phyloP scores from a whole-genome alignment of 768 basidiomycete genomes.

The Serendipita vermifera region DNA sequence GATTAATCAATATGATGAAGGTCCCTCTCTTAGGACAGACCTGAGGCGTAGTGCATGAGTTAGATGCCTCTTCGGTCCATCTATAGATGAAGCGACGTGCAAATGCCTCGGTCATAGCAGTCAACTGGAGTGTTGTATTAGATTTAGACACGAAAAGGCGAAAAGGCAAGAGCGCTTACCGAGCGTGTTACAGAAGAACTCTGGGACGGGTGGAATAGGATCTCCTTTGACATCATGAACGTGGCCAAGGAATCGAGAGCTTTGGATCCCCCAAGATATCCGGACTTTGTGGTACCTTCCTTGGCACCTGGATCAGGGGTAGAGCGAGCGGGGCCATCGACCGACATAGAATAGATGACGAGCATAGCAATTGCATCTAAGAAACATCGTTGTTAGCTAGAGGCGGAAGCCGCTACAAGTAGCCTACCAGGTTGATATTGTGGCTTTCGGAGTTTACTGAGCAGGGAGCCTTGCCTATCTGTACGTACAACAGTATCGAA shows the following conservation, averaged over 20 bases:
- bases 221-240: constrained; percentile 82
- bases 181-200: constrained; percentile 3
- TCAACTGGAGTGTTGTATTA: neutral
- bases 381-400: constrained; percentile 8
- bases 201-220: constrained; percentile 92
- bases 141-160: neutral
- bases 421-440: neutral
- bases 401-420: neutral
- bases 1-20: neutral
- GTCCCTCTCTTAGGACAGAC: constrained; percentile 27
- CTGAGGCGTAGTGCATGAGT: constrained; percentile 64
- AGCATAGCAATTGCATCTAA: constrained; percentile 68
- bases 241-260: constrained; percentile 80
- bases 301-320: constrained; percentile 25
- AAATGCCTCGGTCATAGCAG: constrained; percentile 3
- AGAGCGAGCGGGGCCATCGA: constrained; percentile 54
- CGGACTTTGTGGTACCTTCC: constrained; percentile 26
- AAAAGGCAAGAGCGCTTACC: neutral
- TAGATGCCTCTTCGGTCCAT: constrained; percentile 62
- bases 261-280: constrained; percentile 68
- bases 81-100: constrained; percentile 51
- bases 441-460: constrained; percentile 1
- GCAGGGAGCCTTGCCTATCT: neutral
- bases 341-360: constrained; percentile 78
- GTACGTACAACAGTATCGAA: constrained; percentile 2